A percentile compares a stretch with the other conserved stretches of the same genome.
Conservation (phyloP, 768 basidiomycete genomes). For the Mycena alexandri region DNA sequence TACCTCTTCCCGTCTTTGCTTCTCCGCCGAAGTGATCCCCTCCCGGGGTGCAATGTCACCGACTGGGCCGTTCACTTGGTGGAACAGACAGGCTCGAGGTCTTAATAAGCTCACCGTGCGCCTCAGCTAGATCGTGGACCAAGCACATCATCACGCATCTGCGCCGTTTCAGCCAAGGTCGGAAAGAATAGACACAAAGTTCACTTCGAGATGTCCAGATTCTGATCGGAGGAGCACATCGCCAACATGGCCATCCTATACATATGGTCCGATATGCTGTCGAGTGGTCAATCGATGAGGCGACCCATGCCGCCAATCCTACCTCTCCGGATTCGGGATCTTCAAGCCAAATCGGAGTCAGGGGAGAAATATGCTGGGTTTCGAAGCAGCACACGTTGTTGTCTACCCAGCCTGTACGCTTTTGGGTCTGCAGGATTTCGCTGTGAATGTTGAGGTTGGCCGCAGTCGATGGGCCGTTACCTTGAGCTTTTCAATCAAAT, state of each 20-base stretch:
- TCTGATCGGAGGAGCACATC: conserved; percentile 84
- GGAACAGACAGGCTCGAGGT: neutral
- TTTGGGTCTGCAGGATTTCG: conserved; percentile 76
- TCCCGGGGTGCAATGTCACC: conserved; percentile 95
- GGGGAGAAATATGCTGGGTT: neutral
- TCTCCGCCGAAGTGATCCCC: conserved; percentile 85
- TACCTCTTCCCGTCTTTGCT: conserved; percentile 81
- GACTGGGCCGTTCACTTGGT: conserved; percentile 59
- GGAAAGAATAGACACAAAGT: conserved; percentile 31
- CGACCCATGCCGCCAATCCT: neutral
- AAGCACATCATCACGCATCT: conserved; percentile 92
- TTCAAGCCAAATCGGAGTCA: conserved; percentile 46
- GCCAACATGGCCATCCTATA: conserved; percentile 96
- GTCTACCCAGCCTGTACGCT: conserved; percentile 95
- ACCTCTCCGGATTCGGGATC: conserved; percentile 92
- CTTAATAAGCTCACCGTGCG: conserved; percentile 69
- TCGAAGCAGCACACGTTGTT: conserved; percentile 65
- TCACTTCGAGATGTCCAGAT: conserved; percentile 80
- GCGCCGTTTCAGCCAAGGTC: neutral
- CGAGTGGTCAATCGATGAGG: neutral
- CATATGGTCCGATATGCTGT: conserved; percentile 96
- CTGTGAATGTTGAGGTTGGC: neutral
- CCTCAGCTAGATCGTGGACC: conserved; percentile 97
- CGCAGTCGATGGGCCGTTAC: conserved; percentile 50
- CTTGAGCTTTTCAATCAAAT: conserved; percentile 90